Base-by-base conservation (phyloP, 1,284 basidiomycete species). In the Puccinia triticina region DNA sequence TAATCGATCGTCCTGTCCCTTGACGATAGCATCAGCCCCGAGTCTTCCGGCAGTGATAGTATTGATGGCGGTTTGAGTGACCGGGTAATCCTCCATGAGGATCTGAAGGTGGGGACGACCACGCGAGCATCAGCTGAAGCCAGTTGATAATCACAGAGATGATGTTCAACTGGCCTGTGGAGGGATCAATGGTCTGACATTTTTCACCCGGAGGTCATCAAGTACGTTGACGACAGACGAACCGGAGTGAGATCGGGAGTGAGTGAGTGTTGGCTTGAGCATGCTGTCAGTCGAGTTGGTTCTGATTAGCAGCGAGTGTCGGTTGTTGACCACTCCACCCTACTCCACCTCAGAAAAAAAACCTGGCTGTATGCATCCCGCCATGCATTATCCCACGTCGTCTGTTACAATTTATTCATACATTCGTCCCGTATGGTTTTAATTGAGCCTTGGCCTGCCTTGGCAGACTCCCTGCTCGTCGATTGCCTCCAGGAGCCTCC, bases 131-230 rank as follows among this genome's bases (percentile, higher is more conserved):
- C 2, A 75, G 12, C 50, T 2, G 26, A 55, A 23, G 26, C 1
- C 7, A 26, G 18, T 21, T 34, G 12, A 43, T 43, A 43, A 43
- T 55, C 21, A 29, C 26, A 55, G 66, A 61, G 40, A 8, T 23
- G 14, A 1, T 29, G 53, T 77, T 74, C 32, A 11, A 84, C 84
- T 67, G 29, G 57, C 59, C 59, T 84, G 83, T 61, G 84, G 83
- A 84, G 95, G 95, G 84, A 97, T 95, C 83, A 96, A 88, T 48
- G 94, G 94, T 66, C 94, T 89, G 59, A 93, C 94, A 34, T 90
- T 91, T 87, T 91, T 94, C 84, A 98, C 94, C 61, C 95, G 89
- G 83, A 91, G 89, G 87, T 98, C 96, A 86, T 96, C 94, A 72
- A 97, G 84, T 57, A 84, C 85, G 32, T 77, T 78, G 40, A 81